phyloP scores from a whole-genome alignment of 2,329 filamentous ascomycete species.

The Coleophoma eucalyptorum region DNA sequence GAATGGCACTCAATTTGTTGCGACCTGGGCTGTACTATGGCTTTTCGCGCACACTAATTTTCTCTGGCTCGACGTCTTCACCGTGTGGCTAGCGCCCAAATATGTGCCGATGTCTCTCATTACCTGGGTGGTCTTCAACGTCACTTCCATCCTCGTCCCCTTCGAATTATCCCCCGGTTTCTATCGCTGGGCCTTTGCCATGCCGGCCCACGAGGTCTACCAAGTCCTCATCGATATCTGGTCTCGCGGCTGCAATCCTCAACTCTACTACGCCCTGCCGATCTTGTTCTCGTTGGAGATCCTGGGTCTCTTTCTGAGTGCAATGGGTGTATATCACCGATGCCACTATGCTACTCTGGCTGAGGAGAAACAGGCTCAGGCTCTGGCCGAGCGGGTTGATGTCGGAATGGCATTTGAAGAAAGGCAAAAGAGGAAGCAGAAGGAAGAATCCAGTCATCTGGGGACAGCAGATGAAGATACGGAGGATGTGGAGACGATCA shows the following conservation, averaged over 20 bases:
- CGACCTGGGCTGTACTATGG: conserved; percentile 57
- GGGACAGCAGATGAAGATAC: conserved; percentile 1
- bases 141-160: conserved; percentile 55
- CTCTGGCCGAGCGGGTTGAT: conserved; percentile 22
- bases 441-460: conserved; percentile 3
- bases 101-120: conserved; percentile 38
- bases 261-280: conserved; percentile 34
- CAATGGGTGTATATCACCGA: conserved; percentile 24
- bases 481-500: background rate
- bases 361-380: conserved; percentile 19
- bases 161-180: conserved; percentile 55
- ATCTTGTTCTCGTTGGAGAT: conserved; percentile 37
- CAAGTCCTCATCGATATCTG: conserved; percentile 36
- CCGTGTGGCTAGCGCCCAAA: conserved; percentile 28
- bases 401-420: conserved; percentile 19
- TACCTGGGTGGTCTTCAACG: conserved; percentile 64
- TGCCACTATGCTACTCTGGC: conserved; percentile 27
- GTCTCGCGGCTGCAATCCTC: conserved; percentile 36
- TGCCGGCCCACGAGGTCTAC: conserved; percentile 58
- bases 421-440: conserved; percentile 1
- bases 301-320: conserved; percentile 14
- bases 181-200: conserved; percentile 59
- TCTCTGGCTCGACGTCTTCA: conserved; percentile 35
- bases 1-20: conserved; percentile 50
- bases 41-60: conserved; percentile 51